Evolutionary conservation across 345 rosid species (phyloP).

Genomic region (Salix dunnii): DNA sequence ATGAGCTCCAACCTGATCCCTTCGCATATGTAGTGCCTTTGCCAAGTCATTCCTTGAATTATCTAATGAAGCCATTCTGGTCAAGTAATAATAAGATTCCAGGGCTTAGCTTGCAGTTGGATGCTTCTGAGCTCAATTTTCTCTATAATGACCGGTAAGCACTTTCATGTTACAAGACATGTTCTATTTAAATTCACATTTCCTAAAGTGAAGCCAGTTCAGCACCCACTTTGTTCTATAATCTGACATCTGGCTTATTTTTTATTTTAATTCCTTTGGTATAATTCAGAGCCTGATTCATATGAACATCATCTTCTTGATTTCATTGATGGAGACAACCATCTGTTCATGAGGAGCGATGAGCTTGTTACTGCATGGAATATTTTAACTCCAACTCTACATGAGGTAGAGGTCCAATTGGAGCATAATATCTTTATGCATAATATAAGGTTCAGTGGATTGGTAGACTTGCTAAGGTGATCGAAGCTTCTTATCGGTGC

Average conservation of each 20-base stretch:
- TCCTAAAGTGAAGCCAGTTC: too few species aligned
- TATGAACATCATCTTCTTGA: slow-evolving; percentile 77
- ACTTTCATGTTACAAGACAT: neutral
- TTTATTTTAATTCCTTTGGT: slow-evolving; percentile 31
- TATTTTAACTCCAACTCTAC: slow-evolving; percentile 46
- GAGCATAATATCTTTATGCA: slow-evolving; percentile 74
- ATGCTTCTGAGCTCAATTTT: slow-evolving; percentile 72
- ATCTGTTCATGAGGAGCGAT: slow-evolving; percentile 77
- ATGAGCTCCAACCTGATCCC: slow-evolving; percentile 9
- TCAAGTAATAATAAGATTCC: slow-evolving; percentile 69
- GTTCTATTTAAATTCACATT: neutral
- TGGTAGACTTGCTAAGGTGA: slow-evolving; percentile 34
- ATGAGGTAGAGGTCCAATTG: slow-evolving; percentile 70
- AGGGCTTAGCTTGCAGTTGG: slow-evolving; percentile 67
- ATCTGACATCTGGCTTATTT: neutral
- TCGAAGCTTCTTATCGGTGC: neutral
- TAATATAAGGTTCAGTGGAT: slow-evolving; percentile 66
- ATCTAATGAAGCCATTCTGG: slow-evolving; percentile 62
- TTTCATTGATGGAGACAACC: slow-evolving; percentile 77
- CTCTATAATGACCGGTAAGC: slow-evolving; percentile 68
- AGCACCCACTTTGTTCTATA: neutral
- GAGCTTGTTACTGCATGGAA: slow-evolving; percentile 79
- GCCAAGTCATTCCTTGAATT: slow-evolving; percentile 17
- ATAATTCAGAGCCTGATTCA: slow-evolving; percentile 67
- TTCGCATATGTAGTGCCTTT: slow-evolving; percentile 8